Evolutionary conservation across 805 yeast species (phyloP).

Genomic region (Yarrowia sp.): DNA sequence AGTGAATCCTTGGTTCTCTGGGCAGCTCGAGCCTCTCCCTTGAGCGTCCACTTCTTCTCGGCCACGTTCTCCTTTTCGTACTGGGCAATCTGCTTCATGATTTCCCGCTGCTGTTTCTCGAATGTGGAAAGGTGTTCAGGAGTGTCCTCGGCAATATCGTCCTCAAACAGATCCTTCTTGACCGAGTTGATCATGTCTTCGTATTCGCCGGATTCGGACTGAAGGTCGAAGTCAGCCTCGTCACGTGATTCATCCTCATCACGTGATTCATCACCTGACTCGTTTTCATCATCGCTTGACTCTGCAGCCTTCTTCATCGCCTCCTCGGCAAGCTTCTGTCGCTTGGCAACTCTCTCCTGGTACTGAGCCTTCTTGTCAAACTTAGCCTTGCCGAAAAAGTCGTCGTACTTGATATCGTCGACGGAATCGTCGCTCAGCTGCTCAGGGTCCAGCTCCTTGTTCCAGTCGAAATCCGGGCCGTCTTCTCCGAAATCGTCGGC

Average conservation of each 20-base stretch:
- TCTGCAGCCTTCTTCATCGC: constrained; percentile 14
- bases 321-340: constrained; percentile 40
- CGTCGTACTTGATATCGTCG: constrained; percentile 50
- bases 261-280: not conserved
- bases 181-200: constrained; percentile 31
- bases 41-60: constrained; percentile 91
- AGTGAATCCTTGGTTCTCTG: constrained; percentile 87
- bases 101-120: constrained; percentile 79
- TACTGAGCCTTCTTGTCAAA: constrained; percentile 23
- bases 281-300: no score
- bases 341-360: constrained; percentile 11
- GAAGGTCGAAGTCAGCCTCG: constrained; percentile 32
- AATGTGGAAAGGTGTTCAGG: constrained; percentile 72
- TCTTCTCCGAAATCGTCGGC: constrained; percentile 55
- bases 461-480: constrained; percentile 57
- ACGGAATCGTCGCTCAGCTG: constrained; percentile 59
- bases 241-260: constrained; percentile 42
- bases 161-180: constrained; percentile 52
- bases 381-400: constrained; percentile 51
- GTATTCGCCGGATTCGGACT: constrained; percentile 43
- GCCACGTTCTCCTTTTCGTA: constrained; percentile 88
- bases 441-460: constrained; percentile 47
- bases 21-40: constrained; percentile 85
- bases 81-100: constrained; percentile 77
- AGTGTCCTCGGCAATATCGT: constrained; percentile 61